phyloP scores from a whole-genome alignment of 495 filamentous ascomycete species.

The Hypoxylon subgilvum region DNA sequence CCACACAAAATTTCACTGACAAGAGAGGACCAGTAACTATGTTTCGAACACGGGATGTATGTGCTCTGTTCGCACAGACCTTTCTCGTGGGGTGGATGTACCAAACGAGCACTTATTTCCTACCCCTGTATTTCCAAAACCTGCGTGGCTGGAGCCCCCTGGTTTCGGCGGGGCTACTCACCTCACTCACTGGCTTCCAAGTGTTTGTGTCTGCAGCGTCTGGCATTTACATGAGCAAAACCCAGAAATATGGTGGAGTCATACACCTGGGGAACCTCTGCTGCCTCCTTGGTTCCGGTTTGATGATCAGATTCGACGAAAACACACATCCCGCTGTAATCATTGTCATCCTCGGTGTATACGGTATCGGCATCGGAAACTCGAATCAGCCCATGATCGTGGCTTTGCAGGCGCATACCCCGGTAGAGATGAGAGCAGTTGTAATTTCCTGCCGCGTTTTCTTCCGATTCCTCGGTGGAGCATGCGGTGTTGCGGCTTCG shows the following conservation, averaged over 20 bases:
- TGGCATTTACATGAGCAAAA: constrained; percentile 61
- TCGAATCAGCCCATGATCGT: constrained; percentile 67
- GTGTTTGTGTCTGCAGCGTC: constrained; percentile 58
- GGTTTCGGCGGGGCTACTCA: constrained; percentile 53
- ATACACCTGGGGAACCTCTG: no score
- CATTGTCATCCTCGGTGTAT: no score
- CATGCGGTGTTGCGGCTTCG: constrained; percentile 65
- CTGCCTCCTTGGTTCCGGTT: constrained; percentile 50
- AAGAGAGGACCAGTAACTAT: constrained; percentile 47
- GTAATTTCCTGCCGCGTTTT: constrained; percentile 69
- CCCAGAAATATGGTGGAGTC: no score
- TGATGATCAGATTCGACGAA: constrained; percentile 57
- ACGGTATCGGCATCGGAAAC: constrained; percentile 62
- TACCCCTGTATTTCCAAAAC: constrained; percentile 57
- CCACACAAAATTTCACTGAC: no score
- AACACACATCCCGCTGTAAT: no score
- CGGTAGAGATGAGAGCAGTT: constrained; percentile 64
- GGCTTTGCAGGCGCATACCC: constrained; percentile 67
- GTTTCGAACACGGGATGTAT: constrained; percentile 59
- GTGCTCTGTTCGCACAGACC: constrained; percentile 62
- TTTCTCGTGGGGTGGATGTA: constrained; percentile 67
- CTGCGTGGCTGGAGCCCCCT: constrained; percentile 43
- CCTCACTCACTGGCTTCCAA: constrained; percentile 61
- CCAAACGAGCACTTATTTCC: constrained; percentile 59
- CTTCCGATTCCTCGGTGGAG: constrained; percentile 65